phyloP scores from a whole-genome alignment of 306 rosid species.

The Cotoneaster glaucophyllus region DNA sequence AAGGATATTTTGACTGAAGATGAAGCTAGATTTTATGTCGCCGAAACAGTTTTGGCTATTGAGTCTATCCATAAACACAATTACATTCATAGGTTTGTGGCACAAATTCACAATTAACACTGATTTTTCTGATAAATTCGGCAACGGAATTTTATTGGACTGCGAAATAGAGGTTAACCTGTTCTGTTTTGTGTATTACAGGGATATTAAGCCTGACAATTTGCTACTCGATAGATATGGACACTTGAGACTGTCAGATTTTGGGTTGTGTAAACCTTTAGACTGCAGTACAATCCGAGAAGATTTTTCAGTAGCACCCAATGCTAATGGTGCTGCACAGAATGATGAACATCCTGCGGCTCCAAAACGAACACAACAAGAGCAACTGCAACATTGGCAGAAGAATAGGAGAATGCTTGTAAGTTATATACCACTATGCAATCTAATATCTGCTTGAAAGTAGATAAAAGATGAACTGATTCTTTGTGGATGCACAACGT shows the following conservation, averaged over 20 bases:
- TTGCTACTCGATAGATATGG: slow-evolving; percentile 91
- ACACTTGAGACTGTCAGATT: slow-evolving; percentile 90
- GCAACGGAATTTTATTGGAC: neutral
- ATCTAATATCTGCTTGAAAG: neutral
- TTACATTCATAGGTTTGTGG: slow-evolving; percentile 77
- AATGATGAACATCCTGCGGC: slow-evolving; percentile 47
- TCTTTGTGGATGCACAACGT: neutral
- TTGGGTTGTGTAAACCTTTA: slow-evolving; percentile 96
- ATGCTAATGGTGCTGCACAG: slow-evolving; percentile 47
- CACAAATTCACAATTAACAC: neutral
- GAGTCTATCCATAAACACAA: slow-evolving; percentile 96
- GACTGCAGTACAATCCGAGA: slow-evolving; percentile 84
- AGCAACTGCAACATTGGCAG: slow-evolving; percentile 94
- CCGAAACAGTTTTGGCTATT: slow-evolving; percentile 80
- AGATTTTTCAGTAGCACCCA: slow-evolving; percentile 58
- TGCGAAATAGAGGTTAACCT: slow-evolving; percentile 1
- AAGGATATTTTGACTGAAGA: slow-evolving; percentile 91
- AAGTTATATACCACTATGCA: slow-evolving; percentile 17
- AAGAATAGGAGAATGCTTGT: slow-evolving; percentile 94
- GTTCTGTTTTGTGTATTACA: slow-evolving; percentile 32
- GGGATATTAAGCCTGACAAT: slow-evolving; percentile 99
- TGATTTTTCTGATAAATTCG: neutral
- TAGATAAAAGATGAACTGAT: neutral
- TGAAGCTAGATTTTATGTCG: slow-evolving; percentile 92
- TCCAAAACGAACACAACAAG: slow-evolving; percentile 91